Evolutionary conservation across 176 grass and related monocot genomes (phyloP), one percentile per base, ranked within the genome.

Genomic region (Saccharum spontaneum): DNA sequence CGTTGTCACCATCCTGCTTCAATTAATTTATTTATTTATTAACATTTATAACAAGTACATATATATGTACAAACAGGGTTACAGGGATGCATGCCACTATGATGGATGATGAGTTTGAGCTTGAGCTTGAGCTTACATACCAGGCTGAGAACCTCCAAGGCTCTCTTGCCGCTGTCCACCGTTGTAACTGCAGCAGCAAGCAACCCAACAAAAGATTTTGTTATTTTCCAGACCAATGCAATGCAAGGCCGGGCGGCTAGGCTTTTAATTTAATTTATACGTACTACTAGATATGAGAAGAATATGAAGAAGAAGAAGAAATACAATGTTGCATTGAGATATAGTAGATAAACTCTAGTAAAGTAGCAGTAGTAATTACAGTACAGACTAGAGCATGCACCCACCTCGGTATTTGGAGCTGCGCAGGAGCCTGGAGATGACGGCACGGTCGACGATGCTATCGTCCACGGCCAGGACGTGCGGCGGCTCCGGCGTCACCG

Each of bases 381-480:
- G 12, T 33, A 10, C 30, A 67, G 6, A 15, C 30, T 24, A 30
- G 6, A 67, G 30, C 7, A 36, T 3, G 14, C 46, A 49, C 0
- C 3, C 16, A 93, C 88, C 91, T 93, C 88, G 76, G 48, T 90
- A 90, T 4, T 90, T 90, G 67, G 86, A 93, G 78, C 79, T 90
- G 43, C 88, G 79, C 3, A 93, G 91, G 39, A 93, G 85, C 24
- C 70, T 90, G 7, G 91, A 87, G 79, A 90, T 93, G 79, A 93
- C 62, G 13, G 86, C 86, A 4, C 82, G 86, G 55, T 93, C 88
- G 50, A 90, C 83, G 6, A 85, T 85, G 88, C 91, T 90, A 48
- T 93, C 91, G 79, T 93, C 91, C 68, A 93, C 91, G 1, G 86
- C 91, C n/a, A 93, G 79, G 39, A 90, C 86, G 44, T 93, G 91